Percentiles rank a stretch among this genome's conserved stretches.
phyloP scores from a whole-genome alignment of 2,329 filamentous ascomycete genomes.

The Meredithiella fracta region DNA sequence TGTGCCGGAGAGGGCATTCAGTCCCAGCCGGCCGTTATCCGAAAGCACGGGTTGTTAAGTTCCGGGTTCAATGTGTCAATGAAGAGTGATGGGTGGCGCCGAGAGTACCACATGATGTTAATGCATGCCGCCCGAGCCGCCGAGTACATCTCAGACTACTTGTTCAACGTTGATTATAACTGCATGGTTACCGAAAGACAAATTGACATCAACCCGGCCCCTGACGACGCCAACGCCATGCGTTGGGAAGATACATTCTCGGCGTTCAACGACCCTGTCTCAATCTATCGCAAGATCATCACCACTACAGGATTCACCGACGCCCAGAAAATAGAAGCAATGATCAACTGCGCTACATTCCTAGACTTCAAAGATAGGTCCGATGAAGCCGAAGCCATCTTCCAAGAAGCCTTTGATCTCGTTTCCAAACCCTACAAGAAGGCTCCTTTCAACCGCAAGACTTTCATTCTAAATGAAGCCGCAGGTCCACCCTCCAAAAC shows the following conservation, averaged over 20 bases:
- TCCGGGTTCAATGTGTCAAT: slow-evolving; percentile 47
- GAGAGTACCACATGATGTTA: slow-evolving; percentile 69
- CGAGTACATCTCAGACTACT: slow-evolving; percentile 63
- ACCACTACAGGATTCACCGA: slow-evolving; percentile 63
- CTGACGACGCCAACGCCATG: slow-evolving; percentile 34
- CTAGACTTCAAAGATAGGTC: slow-evolving; percentile 57
- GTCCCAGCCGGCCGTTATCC: slow-evolving; percentile 5
- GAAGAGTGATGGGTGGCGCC: slow-evolving; percentile 70
- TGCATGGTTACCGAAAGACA: slow-evolving; percentile 60
- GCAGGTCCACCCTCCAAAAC: slow-evolving; percentile 51
- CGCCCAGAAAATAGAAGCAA: slow-evolving; percentile 66
- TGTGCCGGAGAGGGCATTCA: slow-evolving; percentile 11
- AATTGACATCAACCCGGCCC: slow-evolving; percentile 29
- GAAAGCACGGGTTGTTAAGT: slow-evolving; percentile 5
- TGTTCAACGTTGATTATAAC: slow-evolving; percentile 43
- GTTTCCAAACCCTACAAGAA: slow-evolving; percentile 36
- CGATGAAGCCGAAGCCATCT: slow-evolving; percentile 54
- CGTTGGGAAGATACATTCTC: slow-evolving; percentile 49
- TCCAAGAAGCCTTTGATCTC: slow-evolving; percentile 59
- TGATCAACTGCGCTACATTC: slow-evolving; percentile 70
- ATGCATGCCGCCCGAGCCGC: slow-evolving; percentile 62
- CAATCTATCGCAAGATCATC: slow-evolving; percentile 66
- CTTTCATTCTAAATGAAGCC: slow-evolving; percentile 46
- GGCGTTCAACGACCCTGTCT: slow-evolving; percentile 56
- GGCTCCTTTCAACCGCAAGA: slow-evolving; percentile 38